Evolutionary conservation across 352 stramenopile species (phyloP).

Genomic region (Globisporangium radiosum): DNA sequence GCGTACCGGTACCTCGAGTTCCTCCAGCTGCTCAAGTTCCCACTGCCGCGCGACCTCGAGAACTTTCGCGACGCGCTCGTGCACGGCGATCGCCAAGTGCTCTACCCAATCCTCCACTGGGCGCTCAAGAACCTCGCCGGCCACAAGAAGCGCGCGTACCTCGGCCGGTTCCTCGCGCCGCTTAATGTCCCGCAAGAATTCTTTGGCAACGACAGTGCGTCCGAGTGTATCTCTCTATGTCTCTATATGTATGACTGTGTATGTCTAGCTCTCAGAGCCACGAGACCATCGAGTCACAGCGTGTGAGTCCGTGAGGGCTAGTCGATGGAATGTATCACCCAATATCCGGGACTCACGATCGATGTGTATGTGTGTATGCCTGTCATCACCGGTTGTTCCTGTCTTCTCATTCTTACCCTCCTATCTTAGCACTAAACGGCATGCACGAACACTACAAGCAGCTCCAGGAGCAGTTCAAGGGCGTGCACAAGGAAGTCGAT

Average conservation of each 20-base stretch:
- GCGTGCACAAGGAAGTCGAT: slow-evolving; percentile 88
- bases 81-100: slow-evolving; percentile 76
- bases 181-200: slow-evolving; percentile 92
- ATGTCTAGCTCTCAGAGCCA: too few species aligned
- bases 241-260: slow-evolving; percentile 1
- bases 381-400: background rate
- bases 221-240: background rate
- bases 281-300: too few species aligned
- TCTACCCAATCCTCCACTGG: slow-evolving; percentile 93
- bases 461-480: slow-evolving; percentile 91
- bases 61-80: slow-evolving; percentile 70
- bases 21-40: slow-evolving; percentile 92
- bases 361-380: slow-evolving; percentile 1
- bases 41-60: slow-evolving; percentile 66
- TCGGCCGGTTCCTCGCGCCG: slow-evolving; percentile 89
- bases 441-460: slow-evolving; percentile 91
- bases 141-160: slow-evolving; percentile 92
- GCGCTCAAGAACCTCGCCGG: slow-evolving; percentile 78
- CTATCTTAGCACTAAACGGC: slow-evolving; percentile 36
- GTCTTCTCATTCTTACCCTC: background rate
- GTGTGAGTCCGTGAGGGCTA: too few species aligned
- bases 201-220: slow-evolving; percentile 80
- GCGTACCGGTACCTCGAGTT: slow-evolving; percentile 88
- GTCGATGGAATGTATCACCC: too few species aligned
- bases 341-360: background rate